Evolutionary conservation across 352 stramenopile species (phyloP), one percentile per base, ranked within the genome.

Genomic region (Phytopythium boreale): DNA sequence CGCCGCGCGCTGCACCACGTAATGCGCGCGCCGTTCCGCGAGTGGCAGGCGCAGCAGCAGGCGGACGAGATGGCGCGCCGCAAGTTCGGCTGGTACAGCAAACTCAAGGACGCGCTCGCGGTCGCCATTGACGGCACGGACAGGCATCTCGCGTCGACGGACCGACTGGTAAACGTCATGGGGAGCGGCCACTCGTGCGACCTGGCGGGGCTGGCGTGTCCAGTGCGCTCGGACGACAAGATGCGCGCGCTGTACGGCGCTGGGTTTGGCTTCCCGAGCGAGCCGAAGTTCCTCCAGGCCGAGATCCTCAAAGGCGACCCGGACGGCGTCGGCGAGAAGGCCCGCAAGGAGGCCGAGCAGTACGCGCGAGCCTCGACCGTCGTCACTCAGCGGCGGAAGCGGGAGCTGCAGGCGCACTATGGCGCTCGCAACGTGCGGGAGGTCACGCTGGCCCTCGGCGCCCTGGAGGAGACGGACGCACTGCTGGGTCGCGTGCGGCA

Each of bases 1-100:
- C 80, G 91, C n/a, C 82, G 91, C 22, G 91, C 88, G 44, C 70
- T 97, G 11, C 91, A 97, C 62, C 73, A 73, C 6, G 85, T 89
- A 29, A 61, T 97, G 59, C 73, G 71, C 55, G 52, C 47, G 22
- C 72, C 86, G 1, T 79, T 73, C 12, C 72, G 63, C 1, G 78
- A 86, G 59, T 97, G 91, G 91, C 77, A 82, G 39, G 84, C 82
- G 26, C 84, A 92, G 60, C 71, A 84, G 65, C 77, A 92, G 67
- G 80, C 81, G 20, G 89, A 97, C 37, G 87, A 93, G 22, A 84
- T 93, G 77, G 86, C 80, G 2, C 76, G 89, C 46, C 76, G 84
- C 44, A 97, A 97, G 72, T 84, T 69, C 49, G 67, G 71, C 19
- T 97, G 89, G 89, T 95, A 84, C 59, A 82, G 71, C 39, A 96